Percentiles rank a stretch among this genome's conserved stretches.
These are phyloP conservation scores for Aspergillus jensenii DNA, from an alignment of 2,329 filamentous ascomycete genomes.

Conservation along the genomic window DNA sequence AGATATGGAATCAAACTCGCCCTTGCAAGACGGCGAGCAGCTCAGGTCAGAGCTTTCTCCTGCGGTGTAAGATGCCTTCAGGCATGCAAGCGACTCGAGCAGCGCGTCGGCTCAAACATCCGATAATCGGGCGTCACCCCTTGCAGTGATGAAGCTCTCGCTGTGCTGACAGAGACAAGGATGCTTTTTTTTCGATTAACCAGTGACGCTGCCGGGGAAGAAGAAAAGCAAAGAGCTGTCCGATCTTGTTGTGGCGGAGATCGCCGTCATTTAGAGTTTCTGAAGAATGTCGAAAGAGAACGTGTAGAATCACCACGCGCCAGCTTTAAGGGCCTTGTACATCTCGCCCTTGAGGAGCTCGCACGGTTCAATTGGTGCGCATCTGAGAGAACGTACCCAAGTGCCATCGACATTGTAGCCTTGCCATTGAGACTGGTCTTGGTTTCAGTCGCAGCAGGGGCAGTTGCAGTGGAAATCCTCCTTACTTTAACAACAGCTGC, in stretches of 20 bases:
- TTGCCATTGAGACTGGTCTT: neutral
- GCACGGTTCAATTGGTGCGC: too few relatives aligned
- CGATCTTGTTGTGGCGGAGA: too few relatives aligned
- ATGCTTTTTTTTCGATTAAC: too few relatives aligned
- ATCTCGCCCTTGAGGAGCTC: neutral
- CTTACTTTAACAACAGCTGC: neutral
- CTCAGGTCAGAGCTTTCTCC: neutral
- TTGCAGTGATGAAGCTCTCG: neutral
- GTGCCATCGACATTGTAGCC: neutral
- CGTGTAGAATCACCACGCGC: too few relatives aligned
- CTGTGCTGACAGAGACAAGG: neutral
- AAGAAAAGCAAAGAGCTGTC: neutral
- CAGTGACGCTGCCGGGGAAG: too few relatives aligned
- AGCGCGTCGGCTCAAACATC: neutral
- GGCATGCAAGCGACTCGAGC: neutral
- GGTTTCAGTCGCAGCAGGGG: neutral
- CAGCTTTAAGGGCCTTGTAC: too few relatives aligned
- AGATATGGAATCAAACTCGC: neutral
- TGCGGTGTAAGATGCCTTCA: neutral
- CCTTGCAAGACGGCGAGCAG: neutral
- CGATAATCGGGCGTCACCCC: neutral
- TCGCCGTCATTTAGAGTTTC: neutral
- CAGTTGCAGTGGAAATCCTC: neutral
- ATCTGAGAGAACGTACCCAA: neutral
- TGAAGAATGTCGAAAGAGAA: neutral